Conservation (phyloP, 1,284 basidiomycete genomes). For the Ganoderma lucidum region DNA sequence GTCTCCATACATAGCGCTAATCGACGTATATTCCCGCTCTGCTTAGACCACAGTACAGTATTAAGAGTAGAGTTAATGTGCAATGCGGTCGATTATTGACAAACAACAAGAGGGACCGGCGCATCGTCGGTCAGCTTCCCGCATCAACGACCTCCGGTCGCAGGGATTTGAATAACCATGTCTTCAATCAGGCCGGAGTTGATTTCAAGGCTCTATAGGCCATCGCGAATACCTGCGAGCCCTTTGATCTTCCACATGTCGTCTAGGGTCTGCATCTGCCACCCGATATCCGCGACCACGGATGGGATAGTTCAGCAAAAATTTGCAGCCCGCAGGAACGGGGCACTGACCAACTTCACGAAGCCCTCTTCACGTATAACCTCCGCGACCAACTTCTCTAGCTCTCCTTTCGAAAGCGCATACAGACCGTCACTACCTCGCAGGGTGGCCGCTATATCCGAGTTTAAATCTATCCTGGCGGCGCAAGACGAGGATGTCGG, state of each 20-base stretch:
- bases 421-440: constrained; percentile 35
- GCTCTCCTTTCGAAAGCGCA: constrained; percentile 37
- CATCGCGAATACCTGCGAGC: constrained; percentile 12
- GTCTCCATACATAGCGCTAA: too few relatives aligned
- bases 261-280: constrained; percentile 29
- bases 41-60: too few relatives aligned
- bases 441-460: constrained; percentile 22
- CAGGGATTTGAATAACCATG: too few relatives aligned
- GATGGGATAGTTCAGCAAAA: not conserved
- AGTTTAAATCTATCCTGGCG: not conserved
- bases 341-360: constrained; percentile 37
- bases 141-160: too few relatives aligned
- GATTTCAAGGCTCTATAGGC: not conserved
- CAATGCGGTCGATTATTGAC: too few relatives aligned
- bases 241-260: constrained; percentile 35
- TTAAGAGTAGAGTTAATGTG: too few relatives aligned
- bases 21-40: too few relatives aligned
- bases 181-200: too few relatives aligned
- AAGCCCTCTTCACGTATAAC: constrained; percentile 46
- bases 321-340: not conserved
- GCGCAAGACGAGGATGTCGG: not conserved
- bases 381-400: constrained; percentile 43
- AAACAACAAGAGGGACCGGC: too few relatives aligned
- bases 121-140: too few relatives aligned
- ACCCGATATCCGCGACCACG: not conserved